These are phyloP conservation scores for Gynandropsis gynandra DNA, from an alignment of 345 rosid species.

Conservation along the genomic window DNA sequence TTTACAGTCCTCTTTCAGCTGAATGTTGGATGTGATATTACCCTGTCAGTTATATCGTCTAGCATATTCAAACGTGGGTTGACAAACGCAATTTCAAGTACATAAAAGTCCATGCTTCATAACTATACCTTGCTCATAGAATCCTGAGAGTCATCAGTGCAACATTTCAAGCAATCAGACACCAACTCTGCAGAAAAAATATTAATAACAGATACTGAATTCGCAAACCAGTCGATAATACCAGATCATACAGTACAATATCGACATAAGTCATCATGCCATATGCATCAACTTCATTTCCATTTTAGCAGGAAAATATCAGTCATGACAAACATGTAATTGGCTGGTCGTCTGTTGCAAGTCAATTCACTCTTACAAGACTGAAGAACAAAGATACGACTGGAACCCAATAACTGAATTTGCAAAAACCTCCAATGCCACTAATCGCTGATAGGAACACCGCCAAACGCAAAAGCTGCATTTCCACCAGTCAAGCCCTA, in stretches of 20 bases:
- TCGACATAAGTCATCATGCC: neutral
- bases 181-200: constrained; percentile 63
- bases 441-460: too few species aligned
- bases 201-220: constrained; percentile 1
- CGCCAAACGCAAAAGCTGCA: too few species aligned
- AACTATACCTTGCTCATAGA: constrained; percentile 68
- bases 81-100: neutral
- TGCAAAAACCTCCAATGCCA: too few species aligned
- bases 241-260: neutral
- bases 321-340: too few species aligned
- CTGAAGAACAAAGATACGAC: too few species aligned
- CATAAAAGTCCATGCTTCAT: constrained; percentile 3
- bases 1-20: neutral
- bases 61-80: too few species aligned
- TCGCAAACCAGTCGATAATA: neutral
- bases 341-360: too few species aligned
- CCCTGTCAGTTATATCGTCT: neutral
- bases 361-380: too few species aligned
- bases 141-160: constrained; percentile 92
- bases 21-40: neutral
- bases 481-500: too few species aligned
- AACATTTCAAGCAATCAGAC: constrained; percentile 89
- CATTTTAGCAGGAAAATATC: neutral
- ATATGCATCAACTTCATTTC: neutral
- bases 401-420: too few species aligned